Percentiles rank a stretch among this genome's conserved stretches.
phyloP scores from a whole-genome alignment of 208 protist species.

The Leishmania mexicana region DNA sequence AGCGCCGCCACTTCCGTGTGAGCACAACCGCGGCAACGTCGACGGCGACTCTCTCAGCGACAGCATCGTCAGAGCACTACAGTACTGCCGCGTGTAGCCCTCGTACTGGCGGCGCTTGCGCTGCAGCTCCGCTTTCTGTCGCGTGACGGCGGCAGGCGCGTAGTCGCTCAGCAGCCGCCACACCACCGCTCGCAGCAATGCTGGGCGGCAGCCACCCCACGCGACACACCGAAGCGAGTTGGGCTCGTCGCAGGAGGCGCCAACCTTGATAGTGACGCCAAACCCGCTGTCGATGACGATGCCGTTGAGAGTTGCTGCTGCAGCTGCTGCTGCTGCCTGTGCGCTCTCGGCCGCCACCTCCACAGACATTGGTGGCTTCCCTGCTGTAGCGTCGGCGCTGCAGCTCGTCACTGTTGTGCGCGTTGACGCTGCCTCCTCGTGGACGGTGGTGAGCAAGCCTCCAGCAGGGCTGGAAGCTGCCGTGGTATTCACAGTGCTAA shows the following conservation, averaged over 20 bases:
- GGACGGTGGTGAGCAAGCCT: background rate
- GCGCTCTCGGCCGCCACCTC: background rate
- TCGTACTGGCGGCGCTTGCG: slow-evolving; percentile 73
- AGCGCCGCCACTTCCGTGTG: background rate
- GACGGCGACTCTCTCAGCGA: slow-evolving; percentile 2
- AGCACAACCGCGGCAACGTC: background rate
- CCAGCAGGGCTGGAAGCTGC: background rate
- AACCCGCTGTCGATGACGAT: slow-evolving; percentile 23
- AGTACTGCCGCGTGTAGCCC: slow-evolving; percentile 57
- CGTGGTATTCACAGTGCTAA: background rate
- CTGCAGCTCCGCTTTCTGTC: slow-evolving; percentile 55
- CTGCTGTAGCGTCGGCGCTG: background rate
- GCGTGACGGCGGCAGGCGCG: slow-evolving; percentile 32
- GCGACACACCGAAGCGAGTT: slow-evolving; percentile 47
- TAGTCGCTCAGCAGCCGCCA: slow-evolving; percentile 74
- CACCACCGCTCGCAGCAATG: slow-evolving; percentile 45
- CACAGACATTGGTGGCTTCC: background rate
- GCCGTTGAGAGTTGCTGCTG: slow-evolving; percentile 7
- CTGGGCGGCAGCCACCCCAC: slow-evolving; percentile 55
- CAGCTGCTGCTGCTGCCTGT: slow-evolving; percentile 5
- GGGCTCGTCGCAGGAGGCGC: slow-evolving; percentile 46
- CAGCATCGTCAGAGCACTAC: slow-evolving; percentile 28
- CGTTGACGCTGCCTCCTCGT: background rate
- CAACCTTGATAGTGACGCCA: slow-evolving; percentile 34
- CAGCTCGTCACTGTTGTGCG: background rate